Evolutionary conservation across 257 asterid species (phyloP), one percentile per base, ranked within the genome.

Genomic region (Ligustrum vulgare): DNA sequence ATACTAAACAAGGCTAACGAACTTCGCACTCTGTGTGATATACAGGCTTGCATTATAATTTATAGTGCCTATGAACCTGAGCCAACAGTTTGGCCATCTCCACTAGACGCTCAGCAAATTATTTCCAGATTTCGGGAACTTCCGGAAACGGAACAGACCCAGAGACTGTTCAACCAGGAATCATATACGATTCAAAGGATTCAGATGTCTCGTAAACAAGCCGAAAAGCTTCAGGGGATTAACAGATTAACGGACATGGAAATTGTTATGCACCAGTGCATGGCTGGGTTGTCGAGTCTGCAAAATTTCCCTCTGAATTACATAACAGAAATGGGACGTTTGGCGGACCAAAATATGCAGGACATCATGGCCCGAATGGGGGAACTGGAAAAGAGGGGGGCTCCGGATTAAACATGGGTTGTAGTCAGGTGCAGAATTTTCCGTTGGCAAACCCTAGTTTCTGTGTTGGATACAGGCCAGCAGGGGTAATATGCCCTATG

Each of bases 81-180:
- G 13, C 80, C 83, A 0, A 81, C 78, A 74, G 81, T 75, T 0
- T 84, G 83, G 83, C 85, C 85, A 20, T 71, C 69, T 5, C 23
- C 68, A 13, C 2, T 45, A 22, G 79, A 81, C 16, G 83, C 69
- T 18, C 85, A 71, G 16, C 64, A 70, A 0, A 75, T 84, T 8
- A 45, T 78, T 22, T 70, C 71, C 0, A 79, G 76, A 72, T 84
- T 84, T 37, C 72, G 67, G 25, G 71, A 69, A 31, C 74, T 81
- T 79, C 80, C 86, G 0, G 84, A 81, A 33, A 70, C 76, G 74
- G 88, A 81, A 47, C 80, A 75, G 2, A 79, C 76, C 69, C 70
- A 73, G 33, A 81, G 74, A 20, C 79, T 84, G 86, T 76, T 84
- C 41, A 81, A 81, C 18, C 86, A 84, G 49, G 86, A 81, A 56